phyloP scores from a whole-genome alignment of 2,329 filamentous ascomycete genomes.

The Diaporthe destruens region DNA sequence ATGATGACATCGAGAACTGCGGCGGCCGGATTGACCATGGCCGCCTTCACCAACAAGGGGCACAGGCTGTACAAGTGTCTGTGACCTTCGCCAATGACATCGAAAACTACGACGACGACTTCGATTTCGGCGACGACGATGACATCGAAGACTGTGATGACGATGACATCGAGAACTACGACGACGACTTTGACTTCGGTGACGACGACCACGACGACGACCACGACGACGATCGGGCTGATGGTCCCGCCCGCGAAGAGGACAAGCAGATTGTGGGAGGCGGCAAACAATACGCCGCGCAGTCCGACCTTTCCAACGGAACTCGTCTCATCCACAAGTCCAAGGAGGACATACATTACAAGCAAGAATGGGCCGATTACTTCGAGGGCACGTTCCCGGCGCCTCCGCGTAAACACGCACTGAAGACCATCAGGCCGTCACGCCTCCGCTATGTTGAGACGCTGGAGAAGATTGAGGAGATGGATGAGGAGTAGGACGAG shows the following conservation, averaged over 20 bases:
- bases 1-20: too few relatives aligned
- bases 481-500: not conserved
- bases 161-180: too few relatives aligned
- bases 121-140: too few relatives aligned
- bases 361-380: not conserved
- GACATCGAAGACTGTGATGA: rapidly evolving
- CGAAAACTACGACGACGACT: too few relatives aligned
- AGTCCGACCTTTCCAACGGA: not conserved
- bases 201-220: too few relatives aligned
- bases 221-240: too few relatives aligned
- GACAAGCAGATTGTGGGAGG: not conserved
- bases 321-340: not conserved
- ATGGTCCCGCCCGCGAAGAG: too few relatives aligned
- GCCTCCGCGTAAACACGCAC: not conserved
- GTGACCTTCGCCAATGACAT: constrained; percentile 58
- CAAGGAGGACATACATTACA: not conserved
- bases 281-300: not conserved
- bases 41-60: constrained; percentile 77
- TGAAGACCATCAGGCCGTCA: not conserved
- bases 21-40: constrained; percentile 65
- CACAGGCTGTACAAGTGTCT: constrained; percentile 87
- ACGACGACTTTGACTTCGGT: too few relatives aligned
- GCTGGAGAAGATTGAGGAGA: not conserved
- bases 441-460: not conserved
- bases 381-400: not conserved